phyloP scores from a whole-genome alignment of 176 grass and related monocot genomes.

The Pontederia crassipes region DNA sequence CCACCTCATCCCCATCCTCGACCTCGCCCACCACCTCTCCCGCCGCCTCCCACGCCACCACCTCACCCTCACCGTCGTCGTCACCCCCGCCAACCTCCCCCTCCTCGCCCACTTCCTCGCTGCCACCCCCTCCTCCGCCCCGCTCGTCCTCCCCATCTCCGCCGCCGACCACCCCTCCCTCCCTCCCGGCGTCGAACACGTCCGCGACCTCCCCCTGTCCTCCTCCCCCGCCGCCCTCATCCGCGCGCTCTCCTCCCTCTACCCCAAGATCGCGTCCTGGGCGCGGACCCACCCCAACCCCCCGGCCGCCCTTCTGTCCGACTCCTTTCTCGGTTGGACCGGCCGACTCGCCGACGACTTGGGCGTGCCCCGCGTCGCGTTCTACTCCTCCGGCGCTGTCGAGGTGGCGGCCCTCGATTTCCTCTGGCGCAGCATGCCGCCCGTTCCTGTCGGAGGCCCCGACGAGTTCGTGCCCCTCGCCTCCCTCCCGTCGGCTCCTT shows the following conservation, averaged over 20 bases:
- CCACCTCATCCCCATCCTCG: conserved; percentile 18
- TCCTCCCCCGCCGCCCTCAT: conserved; percentile 27
- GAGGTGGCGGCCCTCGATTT: conserved; percentile 8
- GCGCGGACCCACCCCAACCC: conserved; percentile 9
- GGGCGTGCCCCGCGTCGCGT: conserved; percentile 16
- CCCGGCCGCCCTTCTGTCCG: conserved; percentile 7
- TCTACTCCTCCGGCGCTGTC: conserved; percentile 27
- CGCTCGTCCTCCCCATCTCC: conserved; percentile 17
- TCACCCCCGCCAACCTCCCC: not conserved
- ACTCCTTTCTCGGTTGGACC: conserved; percentile 31
- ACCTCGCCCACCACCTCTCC: conserved; percentile 11
- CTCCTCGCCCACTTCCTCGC: not conserved
- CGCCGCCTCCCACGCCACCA: conserved; percentile 6
- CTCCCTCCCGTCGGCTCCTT: conserved; percentile 26
- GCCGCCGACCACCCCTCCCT: conserved; percentile 6
- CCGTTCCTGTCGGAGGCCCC: not conserved
- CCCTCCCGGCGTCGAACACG: not conserved
- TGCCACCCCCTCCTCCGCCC: not conserved
- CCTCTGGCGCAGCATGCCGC: conserved; percentile 18
- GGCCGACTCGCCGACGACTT: conserved; percentile 23
- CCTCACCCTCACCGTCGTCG: conserved; percentile 1
- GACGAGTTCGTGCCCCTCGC: conserved; percentile 4
- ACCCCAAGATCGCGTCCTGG: conserved; percentile 16
- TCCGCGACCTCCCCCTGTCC: conserved; percentile 2
- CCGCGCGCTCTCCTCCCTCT: conserved; percentile 32